Evolutionary conservation across 176 grass and related monocot species (phyloP), one percentile per base, ranked within the genome.

Genomic region (Raddia guianensis): DNA sequence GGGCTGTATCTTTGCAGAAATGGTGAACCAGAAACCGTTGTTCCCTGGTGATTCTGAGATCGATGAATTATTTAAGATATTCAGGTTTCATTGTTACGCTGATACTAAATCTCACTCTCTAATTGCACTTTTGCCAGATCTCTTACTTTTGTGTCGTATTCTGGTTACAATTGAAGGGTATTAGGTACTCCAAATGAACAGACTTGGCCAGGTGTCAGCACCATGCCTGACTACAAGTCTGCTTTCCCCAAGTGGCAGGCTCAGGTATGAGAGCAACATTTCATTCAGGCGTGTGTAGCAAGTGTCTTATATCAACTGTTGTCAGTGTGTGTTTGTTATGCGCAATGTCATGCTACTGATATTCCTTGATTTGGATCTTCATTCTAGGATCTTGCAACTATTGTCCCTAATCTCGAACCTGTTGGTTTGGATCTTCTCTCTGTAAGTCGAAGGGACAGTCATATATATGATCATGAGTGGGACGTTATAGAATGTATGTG

Each of bases 31-130:
- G 82, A 88, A 84, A 16, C 94, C 94, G 53, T 63, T 97, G 63
- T 94, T 97, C 51, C 94, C 94, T 65, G 94, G 94, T 58, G 94
- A 97, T 77, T 97, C 94, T 66, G 94, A 97, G 82, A 97, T 97
- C 8, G 94, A 97, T 51, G 91, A 97, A 78, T 54, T 97, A 52
- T 97, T 97, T 81, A 97, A 88, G 77, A 97, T 97, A 83, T 97
- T 97, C 89, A 97, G 94, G 94, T 97, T 86, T 56, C 8, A 63
- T 57, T 56, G 8, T 45, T 3, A 19, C 34, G 44, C 42, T 79
- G 49, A 14, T 76, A 66, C 33, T 82, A 79, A 50, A 59, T 70
- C 15, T 49, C 27, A 50, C 20, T 35, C 72, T 80, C 34, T 53
- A 43, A 19, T 57, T 78, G 46, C 49, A 46, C 27, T 18, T 59